Base-by-base conservation (phyloP, 352 stramenopile species). In the Pilasporangium apinafurcum region DNA sequence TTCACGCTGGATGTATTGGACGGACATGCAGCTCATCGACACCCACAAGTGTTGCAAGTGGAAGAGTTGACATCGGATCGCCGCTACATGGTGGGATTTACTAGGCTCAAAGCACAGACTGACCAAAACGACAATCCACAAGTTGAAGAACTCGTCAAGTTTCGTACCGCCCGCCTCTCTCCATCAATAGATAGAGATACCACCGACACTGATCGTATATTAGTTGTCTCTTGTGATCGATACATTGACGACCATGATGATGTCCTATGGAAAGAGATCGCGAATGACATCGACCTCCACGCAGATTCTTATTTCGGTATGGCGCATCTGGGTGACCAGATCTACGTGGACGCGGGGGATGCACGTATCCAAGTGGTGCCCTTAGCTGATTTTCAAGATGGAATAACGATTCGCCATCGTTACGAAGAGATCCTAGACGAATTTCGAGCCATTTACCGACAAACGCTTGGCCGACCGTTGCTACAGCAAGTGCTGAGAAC, bases 401-500 rank as follows among this genome's bases (percentile, higher is more conserved):
- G 5, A 1, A 4, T 21, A 0, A 21, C 22, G 4, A 9, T 61
- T 6, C 34, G 29, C 2, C 17, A 44, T 40, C 62, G 50, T 16
- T 78, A 58, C 36, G 44, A 65, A 5, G 16, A 39, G 1, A 59
- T 79, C 34, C 37, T 62, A n/a, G 38, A 60, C 24, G 31, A 55
- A 22, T 90, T 84, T 37, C 69, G 78, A 25, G 33, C 26, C 9
- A 58, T 85, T n/a, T 86, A 90, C 60, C 65, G 70, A 26, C 38
- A 53, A 30, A 81, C 69, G 1, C 76, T 79, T 20, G 72, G 78
- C 5, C 67, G 75, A 6, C 54, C 56, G 2, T 40, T 49, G 33
- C 45, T 64, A 0, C 73, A 86, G 40, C 58, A 57, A n/a, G 65
- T 85, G 40, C 48, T 88, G 3, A 73, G 78, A 2, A 33, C 49